Percentiles rank a stretch among this genome's conserved stretches.
Evolutionary conservation across 2,329 filamentous ascomycete genomes (phyloP).

Genomic region (Conoideocrella luteorostrata): DNA sequence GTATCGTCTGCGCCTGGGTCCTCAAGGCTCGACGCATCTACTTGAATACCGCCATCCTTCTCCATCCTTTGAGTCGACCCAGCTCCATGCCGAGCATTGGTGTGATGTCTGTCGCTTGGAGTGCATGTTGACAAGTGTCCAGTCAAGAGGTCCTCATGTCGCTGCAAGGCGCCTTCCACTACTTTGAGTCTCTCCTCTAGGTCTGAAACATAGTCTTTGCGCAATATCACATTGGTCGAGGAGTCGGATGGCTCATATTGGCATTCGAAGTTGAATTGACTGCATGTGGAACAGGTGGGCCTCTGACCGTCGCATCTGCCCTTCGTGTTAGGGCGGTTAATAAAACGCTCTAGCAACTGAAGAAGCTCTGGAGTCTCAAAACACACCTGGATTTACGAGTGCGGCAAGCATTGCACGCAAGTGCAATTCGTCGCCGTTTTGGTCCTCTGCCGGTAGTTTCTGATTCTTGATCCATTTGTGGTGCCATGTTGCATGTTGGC

Average conservation of each 20-base stretch:
- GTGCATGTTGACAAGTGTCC: slow-evolving; percentile 4
- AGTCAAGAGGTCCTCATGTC: slow-evolving; percentile 9
- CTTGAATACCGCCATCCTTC: slow-evolving; percentile 1
- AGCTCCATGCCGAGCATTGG: not conserved
- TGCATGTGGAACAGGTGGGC: slow-evolving; percentile 15
- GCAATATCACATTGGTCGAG: slow-evolving; percentile 12
- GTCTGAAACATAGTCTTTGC: slow-evolving; percentile 10
- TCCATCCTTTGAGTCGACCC: not conserved
- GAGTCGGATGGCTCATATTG: slow-evolving; percentile 15
- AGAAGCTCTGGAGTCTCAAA: no score
- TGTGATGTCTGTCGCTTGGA: not conserved
- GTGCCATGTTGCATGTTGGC: not conserved
- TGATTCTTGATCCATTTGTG: not conserved
- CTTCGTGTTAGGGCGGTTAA: no score
- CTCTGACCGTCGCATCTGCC: slow-evolving; percentile 17
- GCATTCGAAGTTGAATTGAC: slow-evolving; percentile 13
- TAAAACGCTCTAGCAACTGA: no score
- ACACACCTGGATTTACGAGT: slow-evolving; percentile 17
- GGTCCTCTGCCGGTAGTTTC: not conserved
- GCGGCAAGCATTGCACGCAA: slow-evolving; percentile 13
- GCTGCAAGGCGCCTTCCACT: slow-evolving; percentile 13
- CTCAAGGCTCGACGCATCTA: slow-evolving; percentile 9
- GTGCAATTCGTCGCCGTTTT: not conserved
- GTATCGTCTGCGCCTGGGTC: slow-evolving; percentile 12
- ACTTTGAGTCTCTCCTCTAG: slow-evolving; percentile 14